Evolutionary conservation across 345 rosid genomes (phyloP), one percentile per base, ranked within the genome.

Genomic region (Moricandia moricandioides): DNA sequence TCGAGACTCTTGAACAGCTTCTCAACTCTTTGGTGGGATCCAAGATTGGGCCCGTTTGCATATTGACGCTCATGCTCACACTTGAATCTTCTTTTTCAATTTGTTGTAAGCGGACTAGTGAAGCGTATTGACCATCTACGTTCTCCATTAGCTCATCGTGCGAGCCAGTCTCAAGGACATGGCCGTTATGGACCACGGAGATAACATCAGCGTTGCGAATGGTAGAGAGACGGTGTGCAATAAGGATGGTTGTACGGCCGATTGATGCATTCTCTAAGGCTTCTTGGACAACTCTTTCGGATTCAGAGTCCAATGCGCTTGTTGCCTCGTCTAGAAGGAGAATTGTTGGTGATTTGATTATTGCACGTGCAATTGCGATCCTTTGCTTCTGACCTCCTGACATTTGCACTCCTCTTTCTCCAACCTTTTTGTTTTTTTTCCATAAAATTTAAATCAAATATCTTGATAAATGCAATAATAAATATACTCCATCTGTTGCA

Each of bases 371-470:
- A 0, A 93, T 91, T 8, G 97, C 97, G 0, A 93, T 91, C 80
- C 98, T 87, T 76, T 93, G 96, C 65, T 93, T 93, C 52, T 93
- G 98, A 1, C 98, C 98, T 0, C 98, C 98, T 0, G 97, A 91
- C 58, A 93, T 88, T 78, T 91, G 98, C 51, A 93, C 91, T 47
- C 98, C 97, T 78, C 94, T 87, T 79, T 93, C 98, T 21, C 97
- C 98, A 0, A 93, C 98, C 72, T 56, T 8, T 49, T 33, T 8
- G 2, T 21, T 14, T 30, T 2, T n/a, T n/a, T n/a, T n/a, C 1
- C 8, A 5, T 0, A 18, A 21, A 1, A 24, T 8, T 16, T 43
- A 13, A n/a, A n/a, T 47, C 52, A 47, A 16, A 21, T 2, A 1
- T 47, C 52, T 47, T 14, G 51, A 12, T 43, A 43, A 43, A 47